Evolutionary conservation across 345 rosid species (phyloP), one percentile per base, ranked within the genome.

Genomic region (Raphanus sativus): DNA sequence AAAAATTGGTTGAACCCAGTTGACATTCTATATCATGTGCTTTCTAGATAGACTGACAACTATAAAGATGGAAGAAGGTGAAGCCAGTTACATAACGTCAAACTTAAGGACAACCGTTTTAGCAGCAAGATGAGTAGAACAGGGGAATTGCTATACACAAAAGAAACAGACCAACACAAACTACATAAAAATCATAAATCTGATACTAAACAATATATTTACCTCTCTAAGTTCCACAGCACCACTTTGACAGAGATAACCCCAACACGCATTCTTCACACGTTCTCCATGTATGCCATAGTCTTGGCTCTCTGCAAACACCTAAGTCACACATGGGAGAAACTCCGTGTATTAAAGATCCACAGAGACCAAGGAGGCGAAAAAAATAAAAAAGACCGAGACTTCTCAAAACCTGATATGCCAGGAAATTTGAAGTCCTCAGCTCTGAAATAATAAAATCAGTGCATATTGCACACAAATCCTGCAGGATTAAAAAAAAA

Each of bases 181-280:
- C 76, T 10, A 65, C n/a, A 71, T 48, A 59, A 42, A 73, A 74
- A 1, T 32, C 71, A 69, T 9, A 60, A 64, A 12, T 50, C 58
- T 62, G 36, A 62, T 4, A 13, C 55, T 62, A 69, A 21, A 8
- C 11, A 38, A 63, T 62, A 24, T 3, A 69, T 79, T 4, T 79
- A 90, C 97, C 97, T 88, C 95, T 86, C 91, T 90, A 86, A 94
- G 81, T 76, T 94, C 98, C 86, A 84, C 74, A 40, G 91, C 88
- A 76, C 98, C 97, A 80, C 95, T 90, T 86, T 92, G 98, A 84
- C 98, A 94, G 81, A 94, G 97, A 84, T 88, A 94, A 48, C 97
- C 97, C 98, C 98, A 94, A 67, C 98, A 94, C 69, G 97, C 98
- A 81, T 84, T 90, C 80, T 94, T 90, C 24, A 94, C 98, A 69